These are phyloP conservation scores for Cystobasidium tubakii DNA, from an alignment of 768 basidiomycete genomes.

Conservation along the genomic window DNA sequence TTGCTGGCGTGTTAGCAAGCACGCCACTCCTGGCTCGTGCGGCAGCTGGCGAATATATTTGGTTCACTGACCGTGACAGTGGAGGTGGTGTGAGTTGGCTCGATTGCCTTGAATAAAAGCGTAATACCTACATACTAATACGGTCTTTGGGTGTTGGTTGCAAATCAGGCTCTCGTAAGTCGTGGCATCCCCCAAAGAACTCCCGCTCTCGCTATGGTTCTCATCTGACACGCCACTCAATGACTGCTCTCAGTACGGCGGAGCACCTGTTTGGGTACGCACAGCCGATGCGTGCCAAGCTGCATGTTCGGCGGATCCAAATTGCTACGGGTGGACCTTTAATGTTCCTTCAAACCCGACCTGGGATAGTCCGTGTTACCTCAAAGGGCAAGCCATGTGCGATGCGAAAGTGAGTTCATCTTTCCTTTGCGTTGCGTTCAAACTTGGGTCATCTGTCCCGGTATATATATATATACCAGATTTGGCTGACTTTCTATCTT, in stretches of 20 bases:
- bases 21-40: background rate
- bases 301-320: constrained; percentile 12
- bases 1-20: background rate
- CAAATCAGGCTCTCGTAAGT: too few relatives aligned
- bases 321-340: constrained; percentile 8
- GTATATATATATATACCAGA: background rate
- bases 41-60: background rate
- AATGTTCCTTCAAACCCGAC: background rate
- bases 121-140: background rate
- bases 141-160: background rate
- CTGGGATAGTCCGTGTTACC: background rate
- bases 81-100: constrained; percentile 6
- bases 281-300: background rate
- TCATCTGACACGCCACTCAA: too few relatives aligned
- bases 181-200: too few relatives aligned
- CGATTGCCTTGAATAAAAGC: background rate
- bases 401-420: background rate
- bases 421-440: too few relatives aligned
- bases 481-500: background rate
- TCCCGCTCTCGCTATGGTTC: too few relatives aligned
- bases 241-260: background rate
- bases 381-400: background rate
- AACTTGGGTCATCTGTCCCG: background rate
- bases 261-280: background rate
- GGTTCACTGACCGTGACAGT: background rate